These are phyloP conservation scores for Naganishia sp. DNA, from an alignment of 1,284 basidiomycete species.

Conservation along the genomic window DNA sequence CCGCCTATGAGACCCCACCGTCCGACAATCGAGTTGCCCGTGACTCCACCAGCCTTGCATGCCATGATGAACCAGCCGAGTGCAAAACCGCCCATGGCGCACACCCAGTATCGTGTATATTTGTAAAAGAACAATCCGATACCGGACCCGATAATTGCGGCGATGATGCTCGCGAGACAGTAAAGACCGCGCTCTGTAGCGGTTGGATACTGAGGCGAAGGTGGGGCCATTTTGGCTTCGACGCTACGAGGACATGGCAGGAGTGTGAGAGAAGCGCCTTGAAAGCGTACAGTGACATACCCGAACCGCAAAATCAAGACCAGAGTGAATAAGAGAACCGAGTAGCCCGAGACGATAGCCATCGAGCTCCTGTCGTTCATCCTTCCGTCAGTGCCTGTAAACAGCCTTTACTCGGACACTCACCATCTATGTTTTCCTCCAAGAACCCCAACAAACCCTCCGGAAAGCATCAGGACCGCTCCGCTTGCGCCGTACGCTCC, in stretches of 20 bases:
- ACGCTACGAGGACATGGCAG: background rate
- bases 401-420: conserved; percentile 35
- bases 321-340: conserved; percentile 78
- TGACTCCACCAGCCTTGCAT: conserved; percentile 77
- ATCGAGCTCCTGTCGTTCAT: conserved; percentile 73
- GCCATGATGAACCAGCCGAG: conserved; percentile 85
- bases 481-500: conserved; percentile 88
- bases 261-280: conserved; percentile 9
- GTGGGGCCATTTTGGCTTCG: conserved; percentile 45
- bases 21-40: conserved; percentile 66
- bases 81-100: conserved; percentile 84
- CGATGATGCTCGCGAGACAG: conserved; percentile 75
- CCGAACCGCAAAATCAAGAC: conserved; percentile 89
- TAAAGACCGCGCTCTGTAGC: conserved; percentile 82
- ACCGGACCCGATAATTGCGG: conserved; percentile 78
- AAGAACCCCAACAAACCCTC: conserved; percentile 82
- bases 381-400: background rate
- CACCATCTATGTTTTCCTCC: conserved; percentile 92
- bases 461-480: conserved; percentile 81
- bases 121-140: conserved; percentile 86
- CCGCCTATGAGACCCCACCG: conserved; percentile 88
- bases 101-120: conserved; percentile 78
- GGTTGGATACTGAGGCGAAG: conserved; percentile 74
- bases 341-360: conserved; percentile 88
- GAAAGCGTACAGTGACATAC: conserved; percentile 37